Evolutionary conservation across 768 basidiomycete species (phyloP), one percentile per base, ranked within the genome.

Genomic region (Collybia nuda): DNA sequence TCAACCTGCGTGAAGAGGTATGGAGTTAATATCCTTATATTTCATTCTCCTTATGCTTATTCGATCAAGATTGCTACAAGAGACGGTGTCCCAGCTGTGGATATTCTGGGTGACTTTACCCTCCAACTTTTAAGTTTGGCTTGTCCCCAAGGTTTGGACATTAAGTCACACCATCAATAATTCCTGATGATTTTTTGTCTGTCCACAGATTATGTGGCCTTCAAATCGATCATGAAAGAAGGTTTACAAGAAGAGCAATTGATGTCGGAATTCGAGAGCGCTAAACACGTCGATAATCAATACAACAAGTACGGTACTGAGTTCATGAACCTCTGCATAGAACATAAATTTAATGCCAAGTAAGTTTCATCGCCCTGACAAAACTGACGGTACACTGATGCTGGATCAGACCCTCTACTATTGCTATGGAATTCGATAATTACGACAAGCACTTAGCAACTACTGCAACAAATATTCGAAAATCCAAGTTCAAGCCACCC

Each of bases 131-230:
- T 80, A 6, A 75, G 75, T 50, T 54, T 58, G 5, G 66, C 63
- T 9, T 67, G 72, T 45, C 79, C 79, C 1, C 56, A 61, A 59
- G 80, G 80, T 76, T 48, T 39, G 53, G 40, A 8, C n/a, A 19
- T n/a, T 5, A 39, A 14, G 21, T 44, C 21, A 6, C 21, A 19
- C 1, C 50, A 43, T 35, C 6, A 26, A 22, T n/a, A n/a, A 29
- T 23, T 15, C 4, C 32, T 47, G 47, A 44, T 47, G 24, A 26
- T 21, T 46, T 8, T 40, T 18, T 15, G n/a, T 36, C 18, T 37
- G 6, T 29, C 15, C 21, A 15, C 42, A 72, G 76, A 77, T 54
- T 72, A 69, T 44, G 53, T 65, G 17, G 53, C 66, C 7, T 75
- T 77, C 55, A 66, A 63, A 37, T 49, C 60, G 17, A 56, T 56